Base-by-base conservation (phyloP, 768 basidiomycete genomes). In the Agrocybe pediades region DNA sequence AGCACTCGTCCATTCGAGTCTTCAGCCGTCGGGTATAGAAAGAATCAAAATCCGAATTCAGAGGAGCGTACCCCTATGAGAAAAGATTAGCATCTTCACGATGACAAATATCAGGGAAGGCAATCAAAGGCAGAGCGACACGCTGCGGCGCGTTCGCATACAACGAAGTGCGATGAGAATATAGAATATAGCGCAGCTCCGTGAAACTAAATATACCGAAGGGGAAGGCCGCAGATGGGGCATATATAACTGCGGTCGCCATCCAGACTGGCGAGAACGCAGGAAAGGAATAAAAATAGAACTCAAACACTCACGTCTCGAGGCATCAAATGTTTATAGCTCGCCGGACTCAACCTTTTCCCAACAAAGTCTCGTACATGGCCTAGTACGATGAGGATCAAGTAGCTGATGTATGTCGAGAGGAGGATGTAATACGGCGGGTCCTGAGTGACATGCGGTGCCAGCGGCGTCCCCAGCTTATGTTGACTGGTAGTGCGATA, bases 21-120 rank as follows among this genome's bases (percentile, higher is more conserved):
- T 98, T 98, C 59, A 98, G 83, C 3, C 95, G 88, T 46, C 96
- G 92, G 55, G 95, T 96, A 79, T 98, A 98, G 76, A 98, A 99
- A 6, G 97, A 98, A 71, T 98, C 96, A 61, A 98, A 98, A 69
- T 98, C 97, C 8, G 95, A 97, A 73, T 94, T 96, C 55, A 98
- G 80, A 5, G 97, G 91, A 1, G 95, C 96, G 65, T 97, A 95
- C 52, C 96, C 97, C 94, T 98, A 46, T 44, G 19, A 50, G 36
- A 51, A 23, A 47, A 50, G 8, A 45, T 51, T 29, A 56, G 49
- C 33, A 54, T 55, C 26, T 47, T 33, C 25, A 49, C 36, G 15
- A 40, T 25, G 51, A 45, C 6, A 41, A 53, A 41, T 30, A 48
- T 47, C 47, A 53, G 47, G 49, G 24, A 42, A 53, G 53, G 4